Conservation (phyloP, 805 yeast species). For the Tetrapisispora fleetii region DNA sequence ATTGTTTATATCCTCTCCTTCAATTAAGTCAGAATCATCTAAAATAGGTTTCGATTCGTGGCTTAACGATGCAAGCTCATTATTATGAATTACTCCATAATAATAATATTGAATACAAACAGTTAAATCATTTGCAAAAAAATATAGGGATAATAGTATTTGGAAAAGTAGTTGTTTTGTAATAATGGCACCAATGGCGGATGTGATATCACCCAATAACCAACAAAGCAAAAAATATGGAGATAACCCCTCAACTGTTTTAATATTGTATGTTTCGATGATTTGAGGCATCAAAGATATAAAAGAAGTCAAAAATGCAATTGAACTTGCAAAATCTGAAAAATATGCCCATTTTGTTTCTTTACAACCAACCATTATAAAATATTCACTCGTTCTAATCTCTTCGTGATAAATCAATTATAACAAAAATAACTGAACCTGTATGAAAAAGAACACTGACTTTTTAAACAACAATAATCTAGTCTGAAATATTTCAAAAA, state of each 20-base stretch:
- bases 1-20: conserved; percentile 1
- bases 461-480: too few species aligned
- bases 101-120: conserved; percentile 63
- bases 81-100: conserved; percentile 36
- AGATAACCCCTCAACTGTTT: conserved; percentile 52
- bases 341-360: conserved; percentile 20
- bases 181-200: conserved; percentile 59
- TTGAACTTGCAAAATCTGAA: conserved; percentile 34
- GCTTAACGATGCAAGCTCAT: conserved; percentile 23
- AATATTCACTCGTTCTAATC: too few species aligned
- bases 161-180: conserved; percentile 81
- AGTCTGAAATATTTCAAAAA: too few species aligned
- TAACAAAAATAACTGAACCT: too few species aligned
- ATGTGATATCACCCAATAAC: conserved; percentile 38
- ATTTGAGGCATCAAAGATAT: conserved; percentile 49
- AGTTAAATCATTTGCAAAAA: conserved; percentile 59
- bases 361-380: conserved; percentile 4
- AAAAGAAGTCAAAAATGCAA: conserved; percentile 37
- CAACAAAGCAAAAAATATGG: conserved; percentile 41
- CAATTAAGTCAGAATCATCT: neutral
- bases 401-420: too few species aligned
- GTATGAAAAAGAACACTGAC: too few species aligned
- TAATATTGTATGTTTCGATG: conserved; percentile 43
- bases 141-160: conserved; percentile 59
- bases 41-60: conserved; percentile 26